Conservation (phyloP, 2,329 filamentous ascomycete genomes). For the Kalaharituber pfeilii region DNA sequence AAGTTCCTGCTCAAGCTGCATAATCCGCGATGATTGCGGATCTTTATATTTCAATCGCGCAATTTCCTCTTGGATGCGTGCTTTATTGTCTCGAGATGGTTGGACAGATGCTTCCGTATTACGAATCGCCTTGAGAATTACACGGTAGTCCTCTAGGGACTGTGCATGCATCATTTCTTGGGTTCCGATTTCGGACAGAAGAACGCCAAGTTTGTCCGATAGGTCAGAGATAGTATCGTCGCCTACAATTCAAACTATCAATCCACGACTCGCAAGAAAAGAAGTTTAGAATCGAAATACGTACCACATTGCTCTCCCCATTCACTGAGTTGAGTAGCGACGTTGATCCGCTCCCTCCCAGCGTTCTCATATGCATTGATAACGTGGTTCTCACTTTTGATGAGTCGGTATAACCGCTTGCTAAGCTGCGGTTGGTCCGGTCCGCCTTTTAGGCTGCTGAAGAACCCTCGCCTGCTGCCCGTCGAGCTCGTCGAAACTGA, state of each 20-base stretch:
- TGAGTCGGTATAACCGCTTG: constrained; percentile 73
- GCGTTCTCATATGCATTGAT: constrained; percentile 72
- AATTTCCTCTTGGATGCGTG: constrained; percentile 84
- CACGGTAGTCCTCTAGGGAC: constrained; percentile 68
- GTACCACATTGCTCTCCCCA: constrained; percentile 70
- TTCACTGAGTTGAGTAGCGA: constrained; percentile 81
- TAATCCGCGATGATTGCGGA: constrained; percentile 62
- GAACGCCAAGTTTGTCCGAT: constrained; percentile 85
- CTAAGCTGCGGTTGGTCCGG: constrained; percentile 52
- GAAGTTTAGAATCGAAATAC: background rate
- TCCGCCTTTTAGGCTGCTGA: background rate
- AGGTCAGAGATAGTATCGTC: constrained; percentile 80
- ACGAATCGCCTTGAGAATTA: constrained; percentile 72
- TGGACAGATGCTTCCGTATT: constrained; percentile 94
- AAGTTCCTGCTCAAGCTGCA: constrained; percentile 85
- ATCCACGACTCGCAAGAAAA: background rate
- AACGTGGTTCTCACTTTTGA: constrained; percentile 86
- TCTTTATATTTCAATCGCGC: constrained; percentile 83
- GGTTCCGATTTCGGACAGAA: constrained; percentile 82
- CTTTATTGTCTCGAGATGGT: constrained; percentile 71
- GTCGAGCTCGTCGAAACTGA: background rate
- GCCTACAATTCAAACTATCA: constrained; percentile 26
- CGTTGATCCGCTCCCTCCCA: constrained; percentile 28
- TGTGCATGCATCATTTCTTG: constrained; percentile 82
- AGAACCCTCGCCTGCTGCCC: background rate